Evolutionary conservation across 148 eudicot genomes (phyloP).

Genomic region (Silene latifolia): DNA sequence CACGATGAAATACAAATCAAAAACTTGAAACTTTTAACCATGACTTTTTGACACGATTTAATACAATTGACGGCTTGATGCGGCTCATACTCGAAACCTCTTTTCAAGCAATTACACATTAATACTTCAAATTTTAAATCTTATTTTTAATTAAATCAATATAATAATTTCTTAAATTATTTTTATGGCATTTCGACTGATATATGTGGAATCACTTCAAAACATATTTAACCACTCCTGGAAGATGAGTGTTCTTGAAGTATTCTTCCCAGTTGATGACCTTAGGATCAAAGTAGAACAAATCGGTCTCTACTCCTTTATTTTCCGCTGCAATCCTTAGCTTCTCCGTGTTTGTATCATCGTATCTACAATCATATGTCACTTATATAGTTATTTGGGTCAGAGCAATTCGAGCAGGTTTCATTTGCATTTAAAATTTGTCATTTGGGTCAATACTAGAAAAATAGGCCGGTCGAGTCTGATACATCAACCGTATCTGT

Average conservation of each 20-base stretch:
- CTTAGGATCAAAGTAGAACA: slow-evolving; percentile 57
- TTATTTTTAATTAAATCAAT: not conserved
- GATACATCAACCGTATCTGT: too few relatives aligned
- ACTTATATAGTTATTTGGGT: too few relatives aligned
- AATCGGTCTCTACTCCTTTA: slow-evolving; percentile 28
- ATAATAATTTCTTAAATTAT: too few relatives aligned
- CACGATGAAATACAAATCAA: too few relatives aligned
- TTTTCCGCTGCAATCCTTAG: slow-evolving; percentile 32
- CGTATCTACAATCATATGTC: slow-evolving; percentile 29
- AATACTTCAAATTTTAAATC: not conserved
- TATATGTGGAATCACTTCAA: slow-evolving; percentile 27
- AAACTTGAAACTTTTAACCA: too few relatives aligned
- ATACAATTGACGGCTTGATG: not conserved
- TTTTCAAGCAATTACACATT: not conserved
- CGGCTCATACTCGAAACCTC: not conserved
- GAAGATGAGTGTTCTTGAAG: slow-evolving; percentile 44
- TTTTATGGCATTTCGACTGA: not conserved
- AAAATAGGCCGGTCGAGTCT: too few relatives aligned
- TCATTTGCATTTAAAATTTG: too few relatives aligned
- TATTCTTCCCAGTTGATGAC: slow-evolving; percentile 50
- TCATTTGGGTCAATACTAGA: too few relatives aligned
- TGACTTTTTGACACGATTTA: not conserved
- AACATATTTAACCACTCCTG: slow-evolving; percentile 41
- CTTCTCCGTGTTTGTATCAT: slow-evolving; percentile 49
- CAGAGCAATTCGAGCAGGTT: too few relatives aligned